A percentile compares a stretch with the other conserved stretches of the same genome.
Evolutionary conservation across 441 rosid species (phyloP).

Genomic region (Bocquillonia castaneifolia): DNA sequence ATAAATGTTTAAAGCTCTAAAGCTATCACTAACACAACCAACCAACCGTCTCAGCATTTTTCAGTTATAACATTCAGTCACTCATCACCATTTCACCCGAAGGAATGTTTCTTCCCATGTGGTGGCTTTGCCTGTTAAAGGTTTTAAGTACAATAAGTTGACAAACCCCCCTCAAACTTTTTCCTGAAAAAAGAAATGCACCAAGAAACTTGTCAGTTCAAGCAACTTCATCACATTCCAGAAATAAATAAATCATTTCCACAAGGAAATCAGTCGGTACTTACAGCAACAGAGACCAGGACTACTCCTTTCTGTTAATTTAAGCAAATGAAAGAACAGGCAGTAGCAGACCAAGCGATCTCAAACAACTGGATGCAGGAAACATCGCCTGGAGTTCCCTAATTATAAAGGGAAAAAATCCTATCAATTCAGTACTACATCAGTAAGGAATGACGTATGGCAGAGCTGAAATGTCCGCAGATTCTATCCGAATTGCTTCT

Average conservation of each 20-base stretch:
- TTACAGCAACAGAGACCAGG: slow-evolving; percentile 12
- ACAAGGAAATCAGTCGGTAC: slow-evolving; percentile 22
- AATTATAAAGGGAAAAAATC: slow-evolving; percentile 4
- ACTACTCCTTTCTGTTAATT: slow-evolving; percentile 10
- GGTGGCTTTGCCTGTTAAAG: slow-evolving; percentile 3
- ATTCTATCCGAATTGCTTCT: slow-evolving; percentile 42
- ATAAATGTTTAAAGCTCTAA: slow-evolving; percentile 17
- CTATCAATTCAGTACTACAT: slow-evolving; percentile 11
- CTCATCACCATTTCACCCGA: slow-evolving; percentile 1
- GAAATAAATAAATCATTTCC: slow-evolving; percentile 21
- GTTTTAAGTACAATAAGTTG: background rate
- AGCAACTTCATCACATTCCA: slow-evolving; percentile 12
- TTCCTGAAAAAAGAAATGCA: slow-evolving; percentile 14
- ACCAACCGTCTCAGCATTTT: slow-evolving; percentile 11
- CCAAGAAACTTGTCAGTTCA: slow-evolving; percentile 10
- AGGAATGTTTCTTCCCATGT: slow-evolving; percentile 4
- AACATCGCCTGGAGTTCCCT: slow-evolving; percentile 15
- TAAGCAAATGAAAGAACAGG: slow-evolving; percentile 9
- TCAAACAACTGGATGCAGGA: slow-evolving; percentile 10
- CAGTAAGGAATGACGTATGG: slow-evolving; percentile 60
- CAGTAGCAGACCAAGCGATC: slow-evolving; percentile 17
- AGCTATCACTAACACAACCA: slow-evolving; percentile 21
- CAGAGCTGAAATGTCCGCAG: slow-evolving; percentile 42
- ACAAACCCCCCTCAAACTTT: slow-evolving; percentile 6
- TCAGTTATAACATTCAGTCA: slow-evolving; percentile 13